Evolutionary conservation across 805 yeast species (phyloP), one percentile per base, ranked within the genome.

Genomic region (Ogataea siamensis): DNA sequence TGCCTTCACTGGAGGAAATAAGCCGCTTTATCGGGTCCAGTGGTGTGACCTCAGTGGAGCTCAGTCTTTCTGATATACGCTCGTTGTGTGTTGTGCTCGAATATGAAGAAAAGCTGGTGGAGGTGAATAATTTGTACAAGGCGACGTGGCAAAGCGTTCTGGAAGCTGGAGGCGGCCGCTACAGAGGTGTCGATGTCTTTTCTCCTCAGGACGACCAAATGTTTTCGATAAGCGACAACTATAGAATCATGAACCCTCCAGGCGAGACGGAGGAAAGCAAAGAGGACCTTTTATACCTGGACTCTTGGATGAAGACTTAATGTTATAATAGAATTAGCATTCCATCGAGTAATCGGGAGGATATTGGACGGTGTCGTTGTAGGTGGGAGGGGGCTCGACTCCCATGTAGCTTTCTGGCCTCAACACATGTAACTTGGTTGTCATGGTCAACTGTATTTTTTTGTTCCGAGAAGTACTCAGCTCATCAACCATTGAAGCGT

Each of bases 81-180:
- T 70, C 94, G 0, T 66, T 93, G 15, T 87, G 97, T 59, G 94
- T 88, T 47, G 97, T 93, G 11, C 65, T 93, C 31, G 78, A 83
- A 1, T 87, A 73, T 60, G 99, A 93, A 54, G 96, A 88, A 52
- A 84, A 81, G 58, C 58, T 93, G 34, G 97, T 88, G 55, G 67
- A 71, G 39, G 68, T 78, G 3, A 70, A 71, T 3, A 75, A 80
- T 47, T 73, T 79, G 29, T 91, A 83, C 61, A 77, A 74, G 51
- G 93, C 94, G 0, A 83, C 96, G 1, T 81, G 91, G 79, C 87
- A 82, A 50, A 80, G 89, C 54, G 80, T 85, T 2, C 59, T 83
- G 29, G 89, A 80, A 52, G 76, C 85, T 37, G 87, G 83, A 3
- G 76, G 73, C 35, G 78, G 60, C 24, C 46, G 45, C 26, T 22